Evolutionary conservation across 495 filamentous ascomycete species (phyloP).

Genomic region (Neurospora sp.): DNA sequence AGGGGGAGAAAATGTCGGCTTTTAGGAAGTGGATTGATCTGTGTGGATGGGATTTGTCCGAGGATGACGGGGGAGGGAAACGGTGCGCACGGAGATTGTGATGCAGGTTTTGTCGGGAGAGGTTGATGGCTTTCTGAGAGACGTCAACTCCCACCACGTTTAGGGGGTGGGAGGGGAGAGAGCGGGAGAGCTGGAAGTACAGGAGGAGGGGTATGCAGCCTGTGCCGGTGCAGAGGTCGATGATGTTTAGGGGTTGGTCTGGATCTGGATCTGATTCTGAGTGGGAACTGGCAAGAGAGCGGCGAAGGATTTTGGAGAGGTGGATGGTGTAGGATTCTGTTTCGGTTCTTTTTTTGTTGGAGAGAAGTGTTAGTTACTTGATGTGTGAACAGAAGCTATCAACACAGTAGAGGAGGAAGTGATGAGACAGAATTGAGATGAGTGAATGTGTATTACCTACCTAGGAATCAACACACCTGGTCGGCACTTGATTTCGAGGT

Average conservation of each 20-base stretch:
- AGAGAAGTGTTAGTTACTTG: background rate
- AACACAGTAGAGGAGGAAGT: background rate
- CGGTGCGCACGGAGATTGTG: conserved; percentile 41
- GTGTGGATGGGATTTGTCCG: background rate
- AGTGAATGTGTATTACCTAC: conserved; percentile 20
- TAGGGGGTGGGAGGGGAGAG: conserved; percentile 8
- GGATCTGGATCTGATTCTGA: conserved; percentile 2
- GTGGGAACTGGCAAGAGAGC: background rate
- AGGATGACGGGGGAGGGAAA: background rate
- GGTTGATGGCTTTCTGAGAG: conserved; percentile 45
- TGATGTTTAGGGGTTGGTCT: conserved; percentile 39
- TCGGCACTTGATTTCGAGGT: conserved; percentile 65
- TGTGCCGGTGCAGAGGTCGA: conserved; percentile 85
- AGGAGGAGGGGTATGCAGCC: conserved; percentile 83
- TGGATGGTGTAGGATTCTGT: conserved; percentile 59
- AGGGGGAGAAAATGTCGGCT: conserved; percentile 44
- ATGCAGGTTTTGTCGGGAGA: conserved; percentile 52
- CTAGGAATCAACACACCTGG: conserved; percentile 78
- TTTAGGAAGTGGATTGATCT: conserved; percentile 36
- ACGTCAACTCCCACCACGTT: conserved; percentile 47
- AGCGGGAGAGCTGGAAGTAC: conserved; percentile 38
- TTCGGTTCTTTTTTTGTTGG: conserved; percentile 34
- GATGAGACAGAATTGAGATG: background rate
- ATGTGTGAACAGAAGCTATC: background rate
- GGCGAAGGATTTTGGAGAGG: conserved; percentile 40